Evolutionary conservation across 495 filamentous ascomycete genomes (phyloP).

Genomic region (Tuber aestivum): DNA sequence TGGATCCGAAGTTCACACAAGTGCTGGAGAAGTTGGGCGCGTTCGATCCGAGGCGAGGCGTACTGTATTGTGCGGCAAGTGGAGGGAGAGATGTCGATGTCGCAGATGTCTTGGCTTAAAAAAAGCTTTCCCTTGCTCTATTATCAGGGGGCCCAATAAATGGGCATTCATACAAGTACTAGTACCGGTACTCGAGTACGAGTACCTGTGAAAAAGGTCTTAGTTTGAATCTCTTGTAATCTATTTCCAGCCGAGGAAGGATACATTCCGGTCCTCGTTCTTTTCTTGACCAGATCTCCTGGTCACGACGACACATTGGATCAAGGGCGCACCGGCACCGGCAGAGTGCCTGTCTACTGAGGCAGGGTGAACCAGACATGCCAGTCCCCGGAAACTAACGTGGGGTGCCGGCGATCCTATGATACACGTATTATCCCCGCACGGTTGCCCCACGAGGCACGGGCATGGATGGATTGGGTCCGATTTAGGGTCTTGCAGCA

Average conservation of each 20-base stretch:
- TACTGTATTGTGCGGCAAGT: too few relatives aligned
- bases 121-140: not conserved
- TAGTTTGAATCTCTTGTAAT: not conserved
- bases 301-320: not conserved
- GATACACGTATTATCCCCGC: not conserved
- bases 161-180: too few relatives aligned
- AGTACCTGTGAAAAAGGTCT: not conserved
- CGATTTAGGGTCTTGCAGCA: not conserved
- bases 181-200: too few relatives aligned
- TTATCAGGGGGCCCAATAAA: not conserved
- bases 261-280: not conserved
- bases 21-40: too few relatives aligned
- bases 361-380: slow-evolving; percentile 5
- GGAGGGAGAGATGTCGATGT: not conserved
- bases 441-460: not conserved
- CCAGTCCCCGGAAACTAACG: slow-evolving; percentile 7
- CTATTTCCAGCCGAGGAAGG: not conserved
- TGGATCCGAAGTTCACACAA: too few relatives aligned
- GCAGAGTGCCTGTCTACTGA: not conserved
- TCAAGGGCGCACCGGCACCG: not conserved
- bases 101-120: not conserved
- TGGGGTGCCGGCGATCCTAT: slow-evolving; percentile 11
- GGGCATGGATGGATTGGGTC: not conserved
- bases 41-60: too few relatives aligned
- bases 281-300: not conserved